Percentiles rank a stretch among this genome's conserved stretches.
phyloP scores from a whole-genome alignment of 73 alveolate genomes.

The Effrenium voratum region DNA sequence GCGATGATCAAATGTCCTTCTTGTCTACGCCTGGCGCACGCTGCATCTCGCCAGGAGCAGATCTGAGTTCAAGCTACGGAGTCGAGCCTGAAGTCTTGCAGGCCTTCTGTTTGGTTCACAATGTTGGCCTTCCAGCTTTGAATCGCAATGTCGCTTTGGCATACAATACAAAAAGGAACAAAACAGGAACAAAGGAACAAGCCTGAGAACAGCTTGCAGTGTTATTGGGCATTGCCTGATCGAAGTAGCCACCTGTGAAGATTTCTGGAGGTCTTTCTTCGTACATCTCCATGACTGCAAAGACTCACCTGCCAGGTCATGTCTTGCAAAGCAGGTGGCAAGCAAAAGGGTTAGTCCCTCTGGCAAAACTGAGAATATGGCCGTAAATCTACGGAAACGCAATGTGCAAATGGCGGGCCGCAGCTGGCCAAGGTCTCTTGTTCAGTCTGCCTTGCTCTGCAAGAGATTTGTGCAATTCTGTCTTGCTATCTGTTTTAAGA shows the following conservation, averaged over 20 bases:
- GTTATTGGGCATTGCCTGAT: constrained; percentile 64
- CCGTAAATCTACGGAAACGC: no score
- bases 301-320: not conserved
- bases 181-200: no score
- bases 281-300: constrained; percentile 70
- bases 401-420: no score
- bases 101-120: constrained; percentile 82
- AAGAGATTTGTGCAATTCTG: no score
- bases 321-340: no score
- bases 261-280: constrained; percentile 90
- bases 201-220: no score
- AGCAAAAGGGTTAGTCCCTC: no score
- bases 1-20: constrained; percentile 76
- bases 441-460: not conserved
- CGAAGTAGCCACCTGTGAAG: constrained; percentile 85
- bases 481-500: no score
- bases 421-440: not conserved
- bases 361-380: no score
- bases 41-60: not conserved
- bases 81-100: constrained; percentile 70
- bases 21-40: constrained; percentile 39
- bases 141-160: no score
- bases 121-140: constrained; percentile 72
- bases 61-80: not conserved
- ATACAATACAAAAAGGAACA: no score